Percentiles rank a stretch among this genome's conserved stretches.
Evolutionary conservation across 805 yeast species (phyloP).

Genomic region (Ogataea chonburiensis): DNA sequence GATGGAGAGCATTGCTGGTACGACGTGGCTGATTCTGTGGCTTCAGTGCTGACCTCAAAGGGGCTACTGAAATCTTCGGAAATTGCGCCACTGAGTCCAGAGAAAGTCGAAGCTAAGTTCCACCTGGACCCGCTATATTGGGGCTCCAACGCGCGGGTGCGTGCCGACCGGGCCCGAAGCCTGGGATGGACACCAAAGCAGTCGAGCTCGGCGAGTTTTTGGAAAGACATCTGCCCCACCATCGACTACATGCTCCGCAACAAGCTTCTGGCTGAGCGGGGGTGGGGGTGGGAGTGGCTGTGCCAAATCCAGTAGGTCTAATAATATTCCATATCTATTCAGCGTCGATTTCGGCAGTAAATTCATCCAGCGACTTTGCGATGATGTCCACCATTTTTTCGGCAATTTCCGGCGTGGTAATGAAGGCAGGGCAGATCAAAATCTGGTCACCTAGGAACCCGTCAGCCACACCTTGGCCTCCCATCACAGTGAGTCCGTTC

Average conservation of each 20-base stretch:
- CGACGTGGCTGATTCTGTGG: constrained; percentile 9
- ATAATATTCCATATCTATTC: not conserved
- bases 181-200: not conserved
- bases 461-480: constrained; percentile 40
- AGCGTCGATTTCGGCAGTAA: constrained; percentile 1
- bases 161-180: constrained; percentile 2
- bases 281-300: no score
- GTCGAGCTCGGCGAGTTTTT: not conserved
- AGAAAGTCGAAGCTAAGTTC: not conserved
- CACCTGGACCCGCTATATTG: constrained; percentile 6
- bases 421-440: constrained; percentile 46
- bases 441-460: constrained; percentile 45
- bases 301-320: no score
- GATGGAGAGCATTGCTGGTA: constrained; percentile 32
- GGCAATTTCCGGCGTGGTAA: constrained; percentile 37
- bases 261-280: not conserved
- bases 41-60: not conserved
- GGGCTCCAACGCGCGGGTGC: constrained; percentile 4
- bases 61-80: not conserved
- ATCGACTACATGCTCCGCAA: not conserved
- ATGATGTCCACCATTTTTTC: constrained; percentile 25
- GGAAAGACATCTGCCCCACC: not conserved
- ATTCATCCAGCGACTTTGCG: constrained; percentile 16
- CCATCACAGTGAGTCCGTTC: constrained; percentile 44
- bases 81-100: constrained; percentile 1